Conservation (phyloP, 2,329 filamentous ascomycete genomes). For the Lachnum nothofagi region DNA sequence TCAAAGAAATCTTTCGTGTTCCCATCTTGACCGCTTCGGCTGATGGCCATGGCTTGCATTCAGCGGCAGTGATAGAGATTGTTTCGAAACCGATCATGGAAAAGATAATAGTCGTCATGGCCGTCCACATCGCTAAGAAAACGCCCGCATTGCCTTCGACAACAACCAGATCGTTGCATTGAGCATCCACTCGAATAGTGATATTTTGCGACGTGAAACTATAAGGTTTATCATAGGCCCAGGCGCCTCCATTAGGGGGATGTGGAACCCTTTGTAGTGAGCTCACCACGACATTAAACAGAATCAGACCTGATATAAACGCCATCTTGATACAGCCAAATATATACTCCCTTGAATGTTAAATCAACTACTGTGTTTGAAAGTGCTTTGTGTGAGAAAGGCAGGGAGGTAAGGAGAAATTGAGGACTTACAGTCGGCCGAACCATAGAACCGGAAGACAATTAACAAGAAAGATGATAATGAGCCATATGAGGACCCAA, state of each 20-base stretch:
- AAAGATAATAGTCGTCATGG: constrained; percentile 39
- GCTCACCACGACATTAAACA: constrained; percentile 41
- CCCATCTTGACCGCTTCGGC: constrained; percentile 42
- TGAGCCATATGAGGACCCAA: constrained; percentile 34
- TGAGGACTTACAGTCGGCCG: too few relatives aligned
- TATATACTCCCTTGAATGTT: constrained; percentile 59
- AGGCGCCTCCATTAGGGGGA: constrained; percentile 30
- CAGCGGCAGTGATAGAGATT: constrained; percentile 40
- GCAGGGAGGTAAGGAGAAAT: too few relatives aligned
- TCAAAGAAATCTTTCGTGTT: constrained; percentile 39
- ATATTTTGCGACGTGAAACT: constrained; percentile 30
- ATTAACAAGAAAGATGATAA: constrained; percentile 34
- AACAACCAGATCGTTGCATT: constrained; percentile 4
- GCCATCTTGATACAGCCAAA: constrained; percentile 58
- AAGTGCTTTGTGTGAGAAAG: too few relatives aligned
- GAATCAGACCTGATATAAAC: constrained; percentile 52
- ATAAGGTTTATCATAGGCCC: constrained; percentile 34
- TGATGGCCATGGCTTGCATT: constrained; percentile 36
- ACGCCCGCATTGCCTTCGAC: constrained; percentile 29
- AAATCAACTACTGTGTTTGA: too few relatives aligned
- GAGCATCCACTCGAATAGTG: constrained; percentile 27
- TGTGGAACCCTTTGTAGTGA: constrained; percentile 28
- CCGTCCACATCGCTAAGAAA: constrained; percentile 38
- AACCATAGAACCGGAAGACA: constrained; percentile 39
- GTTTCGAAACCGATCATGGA: constrained; percentile 41